A percentile compares a stretch with the other conserved stretches of the same genome.
phyloP scores from a whole-genome alignment of 345 rosid genomes.

The Arabis alpina region DNA sequence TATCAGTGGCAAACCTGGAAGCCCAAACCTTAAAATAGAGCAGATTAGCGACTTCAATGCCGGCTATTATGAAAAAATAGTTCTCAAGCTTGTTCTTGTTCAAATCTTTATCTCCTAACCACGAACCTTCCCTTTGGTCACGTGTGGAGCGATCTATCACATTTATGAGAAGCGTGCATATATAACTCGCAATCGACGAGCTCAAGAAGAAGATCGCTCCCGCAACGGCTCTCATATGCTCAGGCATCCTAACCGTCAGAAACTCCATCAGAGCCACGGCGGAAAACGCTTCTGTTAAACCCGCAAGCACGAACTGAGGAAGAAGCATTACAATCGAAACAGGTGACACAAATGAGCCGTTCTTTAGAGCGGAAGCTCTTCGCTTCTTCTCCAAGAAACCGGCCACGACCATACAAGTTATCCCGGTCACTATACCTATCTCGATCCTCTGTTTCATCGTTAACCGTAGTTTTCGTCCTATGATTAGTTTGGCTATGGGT shows the following conservation, averaged over 20 bases:
- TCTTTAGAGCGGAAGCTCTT: constrained; percentile 48
- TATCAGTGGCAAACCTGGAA: constrained; percentile 40
- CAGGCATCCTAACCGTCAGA: constrained; percentile 68
- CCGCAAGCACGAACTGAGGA: constrained; percentile 71
- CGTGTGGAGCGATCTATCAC: constrained; percentile 43
- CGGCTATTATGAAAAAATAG: constrained; percentile 56
- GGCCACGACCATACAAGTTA: constrained; percentile 58
- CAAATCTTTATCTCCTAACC: constrained; percentile 71
- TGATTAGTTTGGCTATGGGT: constrained; percentile 41
- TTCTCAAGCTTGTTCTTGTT: constrained; percentile 57
- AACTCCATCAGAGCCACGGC: constrained; percentile 76
- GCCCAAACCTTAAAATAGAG: constrained; percentile 61
- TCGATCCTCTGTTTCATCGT: constrained; percentile 56
- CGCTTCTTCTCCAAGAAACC: constrained; percentile 56
- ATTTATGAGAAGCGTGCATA: constrained; percentile 53
- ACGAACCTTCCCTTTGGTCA: constrained; percentile 35
- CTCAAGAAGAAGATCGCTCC: constrained; percentile 76
- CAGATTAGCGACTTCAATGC: constrained; percentile 49
- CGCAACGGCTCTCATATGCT: constrained; percentile 72
- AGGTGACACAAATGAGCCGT: constrained; percentile 52
- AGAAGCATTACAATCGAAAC: constrained; percentile 47
- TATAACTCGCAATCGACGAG: constrained; percentile 57
- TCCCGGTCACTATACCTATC: constrained; percentile 60
- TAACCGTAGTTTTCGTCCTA: constrained; percentile 48
- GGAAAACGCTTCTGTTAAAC: constrained; percentile 71